Base-by-base conservation (phyloP, 2,329 filamentous ascomycete genomes). In the Dactylellina parvicollis region DNA sequence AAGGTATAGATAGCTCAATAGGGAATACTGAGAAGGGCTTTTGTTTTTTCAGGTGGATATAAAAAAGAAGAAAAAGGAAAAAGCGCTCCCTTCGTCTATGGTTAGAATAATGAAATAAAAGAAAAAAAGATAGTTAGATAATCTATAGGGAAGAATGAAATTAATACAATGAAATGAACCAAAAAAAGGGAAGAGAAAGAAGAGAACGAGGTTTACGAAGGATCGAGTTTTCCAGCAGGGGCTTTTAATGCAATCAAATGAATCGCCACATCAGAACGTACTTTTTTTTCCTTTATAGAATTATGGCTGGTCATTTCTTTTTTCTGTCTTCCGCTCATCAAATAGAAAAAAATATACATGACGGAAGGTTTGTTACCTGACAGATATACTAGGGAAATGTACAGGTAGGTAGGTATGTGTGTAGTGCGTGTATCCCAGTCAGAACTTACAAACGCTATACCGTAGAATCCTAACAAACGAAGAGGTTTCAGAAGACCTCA, bases 151-250 rank as follows among this genome's bases (percentile, higher is more conserved):
- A 34, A 32, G 22, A 26, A 14, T 18, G 26, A 61, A 46, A 14
- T 38, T 60, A 28, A 54, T 59, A 71, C 49, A 62, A 26, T 62
- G 55, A 50, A 57, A 69, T 14, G 38, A 55, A 60, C 9, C 38
- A 36, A n/a, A 20, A 12, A 34, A 7, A 5, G 49, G 10, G 20
- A 52, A 42, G 18, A 44, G 18, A 61, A 28, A n/a, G 16, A 22
- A 18, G 7, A 40, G 24, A 22, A 24, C 22, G 10, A 20, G 28
- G 42, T 18, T 32, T 20, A 54, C 14, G 47, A n/a, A 50, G n/a
- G n/a, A 50, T 50, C 14, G 12, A 49, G 14, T 20, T 18, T 18
- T 20, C 18, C 16, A 32, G 26, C 20, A 18, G 20, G 14, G 32
- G 47, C 47, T 22, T 42, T 14, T n/a, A 34, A 46, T 46, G 20